These are phyloP conservation scores for Mediolabrus comicus DNA, from an alignment of 108 stramenopile species.

Conservation along the genomic window DNA sequence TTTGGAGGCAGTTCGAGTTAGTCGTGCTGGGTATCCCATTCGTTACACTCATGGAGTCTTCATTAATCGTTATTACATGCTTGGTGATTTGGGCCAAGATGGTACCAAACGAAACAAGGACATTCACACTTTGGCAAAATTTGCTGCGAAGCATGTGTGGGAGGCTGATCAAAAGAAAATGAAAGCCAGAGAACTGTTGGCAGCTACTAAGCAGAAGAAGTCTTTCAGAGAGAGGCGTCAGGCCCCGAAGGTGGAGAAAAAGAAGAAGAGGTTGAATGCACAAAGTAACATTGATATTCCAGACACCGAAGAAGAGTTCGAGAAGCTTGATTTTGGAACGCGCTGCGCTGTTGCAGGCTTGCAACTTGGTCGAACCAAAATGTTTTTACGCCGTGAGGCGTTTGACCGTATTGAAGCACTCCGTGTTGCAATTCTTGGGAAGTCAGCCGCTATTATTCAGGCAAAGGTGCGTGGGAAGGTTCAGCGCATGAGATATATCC, in stretches of 20 bases:
- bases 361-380: constrained; percentile 61
- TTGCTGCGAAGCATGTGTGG: constrained; percentile 37
- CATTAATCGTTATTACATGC: constrained; percentile 41
- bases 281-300: constrained; percentile 47
- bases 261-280: constrained; percentile 39
- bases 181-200: constrained; percentile 25
- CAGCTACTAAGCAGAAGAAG: constrained; percentile 4
- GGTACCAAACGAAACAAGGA: constrained; percentile 43
- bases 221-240: not conserved
- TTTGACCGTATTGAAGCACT: constrained; percentile 55
- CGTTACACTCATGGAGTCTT: constrained; percentile 40
- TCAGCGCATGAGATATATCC: constrained; percentile 37
- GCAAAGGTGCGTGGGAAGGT: constrained; percentile 47
- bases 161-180: constrained; percentile 30
- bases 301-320: constrained; percentile 31
- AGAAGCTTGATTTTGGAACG: constrained; percentile 43
- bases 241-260: constrained; percentile 11
- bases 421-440: constrained; percentile 29
- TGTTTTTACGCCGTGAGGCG: constrained; percentile 58
- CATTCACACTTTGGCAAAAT: constrained; percentile 28
- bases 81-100: constrained; percentile 37
- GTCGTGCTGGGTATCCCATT: constrained; percentile 41
- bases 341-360: constrained; percentile 45
- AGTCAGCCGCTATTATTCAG: constrained; percentile 47
- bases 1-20: constrained; percentile 81